Conservation (phyloP, 2,329 filamentous ascomycete genomes). For the Didymella arachidicola region DNA sequence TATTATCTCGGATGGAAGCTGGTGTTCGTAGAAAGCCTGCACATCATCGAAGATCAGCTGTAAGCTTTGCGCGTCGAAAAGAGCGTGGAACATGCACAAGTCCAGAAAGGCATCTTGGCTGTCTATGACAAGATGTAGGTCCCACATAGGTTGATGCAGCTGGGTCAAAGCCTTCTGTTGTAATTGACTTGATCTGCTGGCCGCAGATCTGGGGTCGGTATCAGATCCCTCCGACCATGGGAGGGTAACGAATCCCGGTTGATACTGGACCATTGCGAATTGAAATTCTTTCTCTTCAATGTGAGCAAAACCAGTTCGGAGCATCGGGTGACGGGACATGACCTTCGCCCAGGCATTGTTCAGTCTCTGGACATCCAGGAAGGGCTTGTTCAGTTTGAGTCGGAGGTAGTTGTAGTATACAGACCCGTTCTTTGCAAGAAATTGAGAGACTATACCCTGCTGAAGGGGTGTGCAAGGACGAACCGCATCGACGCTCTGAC, state of each 20-base stretch:
- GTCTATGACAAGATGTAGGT: slow-evolving; percentile 58
- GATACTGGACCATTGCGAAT: slow-evolving; percentile 78
- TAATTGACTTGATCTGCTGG: slow-evolving; percentile 34
- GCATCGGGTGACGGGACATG: slow-evolving; percentile 68
- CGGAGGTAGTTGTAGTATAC: slow-evolving; percentile 79
- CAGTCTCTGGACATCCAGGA: slow-evolving; percentile 55
- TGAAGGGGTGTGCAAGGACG: slow-evolving; percentile 83
- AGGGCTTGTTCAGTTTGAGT: slow-evolving; percentile 57
- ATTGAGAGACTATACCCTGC: slow-evolving; percentile 79
- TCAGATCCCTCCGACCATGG: slow-evolving; percentile 41
- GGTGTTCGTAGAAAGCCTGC: slow-evolving; percentile 48
- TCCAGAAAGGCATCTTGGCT: slow-evolving; percentile 46
- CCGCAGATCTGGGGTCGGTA: slow-evolving; percentile 12
- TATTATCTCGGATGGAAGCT: slow-evolving; percentile 29
- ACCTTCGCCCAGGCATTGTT: slow-evolving; percentile 67
- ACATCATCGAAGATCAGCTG: slow-evolving; percentile 70
- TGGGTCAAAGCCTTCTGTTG: slow-evolving; percentile 49
- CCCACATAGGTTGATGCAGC: slow-evolving; percentile 70
- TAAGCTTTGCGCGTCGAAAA: slow-evolving; percentile 85
- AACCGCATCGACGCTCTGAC: slow-evolving; percentile 61
- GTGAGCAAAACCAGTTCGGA: slow-evolving; percentile 76
- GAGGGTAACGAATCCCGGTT: slow-evolving; percentile 39
- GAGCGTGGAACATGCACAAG: slow-evolving; percentile 75
- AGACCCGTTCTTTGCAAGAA: slow-evolving; percentile 68
- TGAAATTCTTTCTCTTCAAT: slow-evolving; percentile 66